A percentile compares a stretch with the other conserved stretches of the same genome.
phyloP scores from a whole-genome alignment of 2,329 filamentous ascomycete genomes.

The Teratosphaeria epicoccoides region DNA sequence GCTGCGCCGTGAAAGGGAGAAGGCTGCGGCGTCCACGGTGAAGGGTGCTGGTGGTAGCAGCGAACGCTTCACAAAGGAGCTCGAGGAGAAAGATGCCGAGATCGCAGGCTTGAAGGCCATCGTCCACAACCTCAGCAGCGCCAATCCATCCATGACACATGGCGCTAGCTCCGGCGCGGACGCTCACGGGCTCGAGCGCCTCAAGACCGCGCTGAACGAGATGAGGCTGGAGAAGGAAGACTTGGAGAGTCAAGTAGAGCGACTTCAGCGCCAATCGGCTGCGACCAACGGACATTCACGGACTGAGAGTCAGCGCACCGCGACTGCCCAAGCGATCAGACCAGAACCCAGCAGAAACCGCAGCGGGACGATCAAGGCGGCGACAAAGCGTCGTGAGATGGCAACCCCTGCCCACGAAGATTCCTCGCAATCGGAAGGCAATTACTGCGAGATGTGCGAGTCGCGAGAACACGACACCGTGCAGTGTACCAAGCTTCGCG shows the following conservation, averaged over 20 bases:
- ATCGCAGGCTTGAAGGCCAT: constrained; percentile 95
- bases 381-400: constrained; percentile 43
- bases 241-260: constrained; percentile 79
- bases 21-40: constrained; percentile 53
- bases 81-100: constrained; percentile 93
- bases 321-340: constrained; percentile 11
- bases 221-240: constrained; percentile 74
- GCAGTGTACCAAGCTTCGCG: constrained; percentile 55
- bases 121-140: constrained; percentile 76
- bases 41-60: constrained; percentile 35
- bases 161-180: constrained; percentile 12
- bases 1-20: constrained; percentile 77
- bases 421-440: constrained; percentile 38
- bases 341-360: constrained; percentile 27
- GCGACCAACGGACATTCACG: constrained; percentile 40
- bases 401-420: not conserved
- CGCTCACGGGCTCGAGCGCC: constrained; percentile 43
- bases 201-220: constrained; percentile 53
- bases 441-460: constrained; percentile 96
- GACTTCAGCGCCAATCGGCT: constrained; percentile 28
- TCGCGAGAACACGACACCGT: constrained; percentile 85
- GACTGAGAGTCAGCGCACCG: constrained; percentile 23
- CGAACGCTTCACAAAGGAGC: constrained; percentile 50
- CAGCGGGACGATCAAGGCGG: constrained; percentile 51
- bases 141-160: constrained; percentile 45